phyloP scores from a whole-genome alignment of 345 rosid species.

The Rhodamnia argentea region DNA sequence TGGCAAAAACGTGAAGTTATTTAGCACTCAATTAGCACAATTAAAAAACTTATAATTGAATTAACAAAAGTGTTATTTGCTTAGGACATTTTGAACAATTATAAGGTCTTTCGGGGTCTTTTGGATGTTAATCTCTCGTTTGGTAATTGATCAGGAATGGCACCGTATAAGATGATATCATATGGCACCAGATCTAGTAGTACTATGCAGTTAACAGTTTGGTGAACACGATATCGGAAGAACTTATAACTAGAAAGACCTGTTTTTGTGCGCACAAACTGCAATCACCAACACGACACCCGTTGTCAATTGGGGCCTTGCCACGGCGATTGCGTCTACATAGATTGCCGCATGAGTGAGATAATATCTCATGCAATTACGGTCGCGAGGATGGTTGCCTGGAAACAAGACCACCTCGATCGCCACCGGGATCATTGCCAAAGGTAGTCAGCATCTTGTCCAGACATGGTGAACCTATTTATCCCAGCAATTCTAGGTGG shows the following conservation, averaged over 20 bases:
- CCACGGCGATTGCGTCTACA: background rate
- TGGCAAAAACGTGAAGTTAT: no score
- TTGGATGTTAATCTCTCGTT: no score
- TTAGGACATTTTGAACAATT: no score
- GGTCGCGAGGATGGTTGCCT: background rate
- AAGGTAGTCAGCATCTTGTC: background rate
- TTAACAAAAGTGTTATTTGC: no score
- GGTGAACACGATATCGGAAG: background rate
- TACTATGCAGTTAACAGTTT: background rate
- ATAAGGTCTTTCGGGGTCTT: no score
- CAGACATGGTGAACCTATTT: background rate
- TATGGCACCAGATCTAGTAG: no score
- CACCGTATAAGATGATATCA: no score
- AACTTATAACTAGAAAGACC: background rate
- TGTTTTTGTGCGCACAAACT: background rate
- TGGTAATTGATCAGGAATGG: background rate
- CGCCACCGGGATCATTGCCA: background rate
- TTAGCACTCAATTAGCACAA: no score
- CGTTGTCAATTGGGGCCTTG: background rate
- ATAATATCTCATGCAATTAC: background rate
- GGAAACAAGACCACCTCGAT: background rate
- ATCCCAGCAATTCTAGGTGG: background rate
- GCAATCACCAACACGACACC: background rate
- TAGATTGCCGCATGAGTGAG: background rate
- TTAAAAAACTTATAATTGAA: no score